phyloP scores from a whole-genome alignment of 495 filamentous ascomycete genomes.

The Xylaria acuta region DNA sequence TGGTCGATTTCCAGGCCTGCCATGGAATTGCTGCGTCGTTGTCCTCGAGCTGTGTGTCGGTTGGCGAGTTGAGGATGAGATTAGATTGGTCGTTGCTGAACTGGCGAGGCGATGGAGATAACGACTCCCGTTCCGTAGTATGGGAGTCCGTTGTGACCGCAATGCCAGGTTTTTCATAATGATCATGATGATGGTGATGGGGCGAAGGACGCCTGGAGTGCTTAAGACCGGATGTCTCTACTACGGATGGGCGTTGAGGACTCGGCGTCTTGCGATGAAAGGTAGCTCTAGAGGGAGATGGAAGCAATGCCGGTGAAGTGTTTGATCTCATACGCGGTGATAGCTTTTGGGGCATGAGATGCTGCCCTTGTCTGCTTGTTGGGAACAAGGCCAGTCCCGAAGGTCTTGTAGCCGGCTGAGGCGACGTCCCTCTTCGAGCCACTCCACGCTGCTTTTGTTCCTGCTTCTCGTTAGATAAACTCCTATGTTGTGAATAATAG shows the following conservation, averaged over 20 bases:
- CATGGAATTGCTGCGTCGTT: slow-evolving; percentile 37
- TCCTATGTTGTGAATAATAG: neutral
- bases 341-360: slow-evolving; percentile 35
- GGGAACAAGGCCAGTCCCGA: slow-evolving; percentile 72
- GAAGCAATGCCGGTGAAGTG: slow-evolving; percentile 61
- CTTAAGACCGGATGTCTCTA: slow-evolving; percentile 11
- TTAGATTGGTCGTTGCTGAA: slow-evolving; percentile 53
- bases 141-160: slow-evolving; percentile 33
- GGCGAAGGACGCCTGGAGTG: slow-evolving; percentile 19
- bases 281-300: slow-evolving; percentile 48
- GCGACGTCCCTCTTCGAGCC: slow-evolving; percentile 64
- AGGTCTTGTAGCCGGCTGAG: slow-evolving; percentile 58
- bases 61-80: slow-evolving; percentile 56
- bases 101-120: slow-evolving; percentile 27
- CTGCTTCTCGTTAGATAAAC: slow-evolving; percentile 15
- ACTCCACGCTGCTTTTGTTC: slow-evolving; percentile 33
- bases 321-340: slow-evolving; percentile 63
- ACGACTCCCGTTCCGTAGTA: slow-evolving; percentile 27
- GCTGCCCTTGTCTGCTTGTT: slow-evolving; percentile 38
- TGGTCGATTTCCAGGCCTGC: slow-evolving; percentile 34
- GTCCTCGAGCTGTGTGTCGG: slow-evolving; percentile 36
- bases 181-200: neutral
- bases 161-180: slow-evolving; percentile 32
- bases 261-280: slow-evolving; percentile 35
- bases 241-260: slow-evolving; percentile 10